These are phyloP conservation scores for Neofusicoccum parvum DNA, from an alignment of 2,329 filamentous ascomycete genomes.

Conservation along the genomic window DNA sequence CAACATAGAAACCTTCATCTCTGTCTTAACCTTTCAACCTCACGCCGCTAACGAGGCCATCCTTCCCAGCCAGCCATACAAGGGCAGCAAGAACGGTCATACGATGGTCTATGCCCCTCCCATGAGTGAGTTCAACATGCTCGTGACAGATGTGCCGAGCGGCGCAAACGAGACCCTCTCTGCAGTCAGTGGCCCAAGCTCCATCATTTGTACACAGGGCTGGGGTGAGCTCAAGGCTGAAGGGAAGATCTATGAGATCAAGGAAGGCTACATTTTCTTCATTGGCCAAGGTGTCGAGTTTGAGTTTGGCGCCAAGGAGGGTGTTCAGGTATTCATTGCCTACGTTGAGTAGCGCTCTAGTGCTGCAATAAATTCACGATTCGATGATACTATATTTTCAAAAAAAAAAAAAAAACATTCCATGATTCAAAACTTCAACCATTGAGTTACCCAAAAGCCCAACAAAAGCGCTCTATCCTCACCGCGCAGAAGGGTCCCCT, in stretches of 20 bases:
- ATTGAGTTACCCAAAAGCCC: too few species aligned
- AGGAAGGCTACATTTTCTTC: conserved; percentile 67
- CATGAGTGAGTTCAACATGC: conserved; percentile 71
- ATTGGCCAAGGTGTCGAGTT: conserved; percentile 61
- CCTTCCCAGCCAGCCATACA: conserved; percentile 78
- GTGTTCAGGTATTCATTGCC: conserved; percentile 53
- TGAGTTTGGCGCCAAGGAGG: conserved; percentile 47
- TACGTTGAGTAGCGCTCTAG: conserved; percentile 42
- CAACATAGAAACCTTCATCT: conserved; percentile 64
- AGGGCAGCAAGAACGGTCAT: conserved; percentile 68
- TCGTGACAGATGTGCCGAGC: conserved; percentile 58
- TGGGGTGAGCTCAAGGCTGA: conserved; percentile 66
- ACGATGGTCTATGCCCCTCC: conserved; percentile 67
- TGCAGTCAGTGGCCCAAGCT: conserved; percentile 80
- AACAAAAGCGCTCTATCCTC: too few species aligned
- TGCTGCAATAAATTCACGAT: not conserved
- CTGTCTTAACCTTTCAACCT: conserved; percentile 65
- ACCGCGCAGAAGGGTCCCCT: too few species aligned
- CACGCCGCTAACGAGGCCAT: conserved; percentile 69
- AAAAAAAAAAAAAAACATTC: not conserved
- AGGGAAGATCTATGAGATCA: conserved; percentile 56
- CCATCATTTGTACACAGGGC: conserved; percentile 87
- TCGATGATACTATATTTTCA: not conserved
- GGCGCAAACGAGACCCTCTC: conserved; percentile 59
- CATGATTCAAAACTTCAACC: too few species aligned